Percentiles rank a stretch among this genome's conserved stretches.
phyloP scores from a whole-genome alignment of 2,329 filamentous ascomycete species.

The Botrytis elliptica region DNA sequence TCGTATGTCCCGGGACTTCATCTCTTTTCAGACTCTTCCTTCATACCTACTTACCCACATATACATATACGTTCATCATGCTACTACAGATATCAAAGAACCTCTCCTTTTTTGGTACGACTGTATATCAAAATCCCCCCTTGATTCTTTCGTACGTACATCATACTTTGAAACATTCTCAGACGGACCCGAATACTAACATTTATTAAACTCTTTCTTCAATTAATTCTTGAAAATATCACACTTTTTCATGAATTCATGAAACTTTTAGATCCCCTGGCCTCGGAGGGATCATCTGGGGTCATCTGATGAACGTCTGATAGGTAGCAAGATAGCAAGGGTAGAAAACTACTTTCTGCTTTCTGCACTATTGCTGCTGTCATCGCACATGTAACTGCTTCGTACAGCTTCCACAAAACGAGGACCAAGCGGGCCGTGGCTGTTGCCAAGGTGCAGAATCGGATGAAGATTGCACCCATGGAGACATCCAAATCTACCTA shows the following conservation, averaged over 20 bases:
- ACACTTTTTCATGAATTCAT: slow-evolving; percentile 1
- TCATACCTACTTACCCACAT: not conserved
- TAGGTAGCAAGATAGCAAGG: slow-evolving; percentile 17
- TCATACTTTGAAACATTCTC: slow-evolving; percentile 1
- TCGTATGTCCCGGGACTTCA: not conserved
- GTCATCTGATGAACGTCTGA: slow-evolving; percentile 19
- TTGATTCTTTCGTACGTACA: not conserved
- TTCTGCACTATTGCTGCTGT: slow-evolving; percentile 15
- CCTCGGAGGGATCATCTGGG: slow-evolving; percentile 11
- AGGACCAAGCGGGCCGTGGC: slow-evolving; percentile 22
- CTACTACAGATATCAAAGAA: not conserved
- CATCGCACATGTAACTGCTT: slow-evolving; percentile 19
- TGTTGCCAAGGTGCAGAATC: slow-evolving; percentile 21
- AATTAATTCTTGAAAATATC: not conserved
- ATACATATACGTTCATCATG: not conserved
- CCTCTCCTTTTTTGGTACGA: not conserved
- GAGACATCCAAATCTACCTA: slow-evolving; percentile 14
- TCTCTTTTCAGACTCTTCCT: not conserved
- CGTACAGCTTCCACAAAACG: slow-evolving; percentile 18
- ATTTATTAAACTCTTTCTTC: not conserved
- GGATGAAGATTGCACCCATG: slow-evolving; percentile 22
- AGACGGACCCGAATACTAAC: slow-evolving; percentile 13
- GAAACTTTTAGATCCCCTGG: not conserved
- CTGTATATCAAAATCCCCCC: not conserved
- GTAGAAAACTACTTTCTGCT: not conserved